Evolutionary conservation across 345 rosid genomes (phyloP).

Genomic region (Euphorbia pulcherrima): DNA sequence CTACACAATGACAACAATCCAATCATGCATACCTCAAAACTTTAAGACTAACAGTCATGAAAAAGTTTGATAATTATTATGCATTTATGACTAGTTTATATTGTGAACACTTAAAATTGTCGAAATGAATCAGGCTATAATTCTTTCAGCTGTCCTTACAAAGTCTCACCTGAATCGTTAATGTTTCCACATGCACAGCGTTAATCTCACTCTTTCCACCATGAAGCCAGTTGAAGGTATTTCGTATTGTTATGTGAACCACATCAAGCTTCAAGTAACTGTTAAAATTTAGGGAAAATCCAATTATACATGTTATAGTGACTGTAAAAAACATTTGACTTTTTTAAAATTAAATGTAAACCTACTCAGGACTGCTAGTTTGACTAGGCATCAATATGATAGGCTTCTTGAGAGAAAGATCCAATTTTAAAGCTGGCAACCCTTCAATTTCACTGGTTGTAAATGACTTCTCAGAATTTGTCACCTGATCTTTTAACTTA

Average conservation of each 20-base stretch:
- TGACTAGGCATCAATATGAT: constrained; percentile 92
- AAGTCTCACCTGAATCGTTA: constrained; percentile 74
- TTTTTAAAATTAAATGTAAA: constrained; percentile 19
- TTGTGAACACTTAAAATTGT: too few species aligned
- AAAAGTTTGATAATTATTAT: not conserved
- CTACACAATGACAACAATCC: not conserved
- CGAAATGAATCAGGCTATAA: too few species aligned
- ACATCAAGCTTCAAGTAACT: constrained; percentile 97
- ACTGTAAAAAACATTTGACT: not conserved
- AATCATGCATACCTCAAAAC: not conserved
- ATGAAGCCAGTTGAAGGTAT: constrained; percentile 76
- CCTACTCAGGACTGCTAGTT: constrained; percentile 90
- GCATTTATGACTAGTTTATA: too few species aligned
- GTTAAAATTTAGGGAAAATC: constrained; percentile 25
- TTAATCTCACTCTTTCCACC: constrained; percentile 70
- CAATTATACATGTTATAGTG: constrained; percentile 1
- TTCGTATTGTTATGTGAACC: constrained; percentile 79
- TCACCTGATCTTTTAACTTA: constrained; percentile 75
- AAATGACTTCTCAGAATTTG: constrained; percentile 87
- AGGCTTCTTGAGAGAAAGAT: constrained; percentile 84
- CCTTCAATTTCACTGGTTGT: constrained; percentile 87
- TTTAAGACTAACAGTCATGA: not conserved
- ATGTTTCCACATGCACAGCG: constrained; percentile 78
- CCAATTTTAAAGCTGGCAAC: constrained; percentile 87
- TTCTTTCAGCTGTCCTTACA: not conserved